Conservation (phyloP, 805 yeast genomes). For the Candida qinlingensis region DNA sequence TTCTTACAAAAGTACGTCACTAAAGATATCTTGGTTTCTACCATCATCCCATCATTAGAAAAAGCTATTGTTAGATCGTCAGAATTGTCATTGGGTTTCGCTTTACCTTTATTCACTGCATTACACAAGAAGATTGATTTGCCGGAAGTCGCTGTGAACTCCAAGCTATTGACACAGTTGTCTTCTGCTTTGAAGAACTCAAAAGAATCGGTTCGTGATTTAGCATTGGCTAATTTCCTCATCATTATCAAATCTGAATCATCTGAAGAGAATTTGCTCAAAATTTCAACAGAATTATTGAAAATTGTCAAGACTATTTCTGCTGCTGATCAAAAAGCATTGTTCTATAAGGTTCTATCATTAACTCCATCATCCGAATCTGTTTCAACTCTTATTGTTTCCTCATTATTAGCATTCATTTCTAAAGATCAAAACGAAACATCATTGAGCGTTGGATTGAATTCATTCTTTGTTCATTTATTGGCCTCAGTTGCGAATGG, state of each 20-base stretch:
- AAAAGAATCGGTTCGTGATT: slow-evolving; percentile 54
- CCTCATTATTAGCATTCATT: slow-evolving; percentile 45
- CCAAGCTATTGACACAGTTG: slow-evolving; percentile 48
- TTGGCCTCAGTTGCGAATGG: slow-evolving; percentile 25
- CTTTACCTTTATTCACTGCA: slow-evolving; percentile 43
- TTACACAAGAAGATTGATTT: slow-evolving; percentile 34
- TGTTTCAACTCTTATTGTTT: slow-evolving; percentile 35
- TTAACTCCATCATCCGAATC: slow-evolving; percentile 25
- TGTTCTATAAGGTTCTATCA: slow-evolving; percentile 42
- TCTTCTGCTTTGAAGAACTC: slow-evolving; percentile 60
- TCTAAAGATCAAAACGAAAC: slow-evolving; percentile 73
- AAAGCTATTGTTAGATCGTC: slow-evolving; percentile 76
- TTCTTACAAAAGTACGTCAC: slow-evolving; percentile 41
- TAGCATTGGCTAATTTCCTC: slow-evolving; percentile 16
- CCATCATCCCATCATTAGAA: slow-evolving; percentile 57
- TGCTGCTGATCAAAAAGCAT: slow-evolving; percentile 58
- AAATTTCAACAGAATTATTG: slow-evolving; percentile 47
- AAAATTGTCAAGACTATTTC: slow-evolving; percentile 54
- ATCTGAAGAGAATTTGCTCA: slow-evolving; percentile 25
- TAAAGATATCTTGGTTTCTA: slow-evolving; percentile 31
- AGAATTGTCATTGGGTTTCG: slow-evolving; percentile 57
- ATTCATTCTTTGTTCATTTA: slow-evolving; percentile 44
- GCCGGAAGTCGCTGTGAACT: slow-evolving; percentile 33
- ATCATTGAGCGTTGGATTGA: slow-evolving; percentile 45
- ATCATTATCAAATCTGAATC: slow-evolving; percentile 33